Base-by-base conservation (phyloP, 352 stramenopile genomes). In the Phytophthora foliorum region DNA sequence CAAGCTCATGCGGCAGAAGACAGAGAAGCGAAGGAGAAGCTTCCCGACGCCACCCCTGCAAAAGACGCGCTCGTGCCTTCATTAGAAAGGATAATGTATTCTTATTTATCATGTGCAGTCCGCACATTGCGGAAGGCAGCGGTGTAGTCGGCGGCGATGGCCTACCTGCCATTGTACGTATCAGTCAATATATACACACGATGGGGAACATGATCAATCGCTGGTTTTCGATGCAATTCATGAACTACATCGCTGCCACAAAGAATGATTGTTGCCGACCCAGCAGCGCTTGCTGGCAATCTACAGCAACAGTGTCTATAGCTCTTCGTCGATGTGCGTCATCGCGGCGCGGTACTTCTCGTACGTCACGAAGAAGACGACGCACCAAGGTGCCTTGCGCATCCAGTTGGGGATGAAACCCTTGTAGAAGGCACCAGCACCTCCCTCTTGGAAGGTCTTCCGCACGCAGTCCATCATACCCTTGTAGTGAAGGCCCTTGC, bases 371-470 rank as follows among this genome's bases (percentile, higher is more conserved):
- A 97, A 97, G 74, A 95, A 95, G 57, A 95, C 81, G 48, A 94
- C 68, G 60, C 86, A 95, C 88, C 88, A 95, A 44, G 88, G 87
- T 10, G 86, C 88, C 68, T 97, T 94, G 14, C 89, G 84, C 84
- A 94, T 92, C 85, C 84, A 95, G 77, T 95, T 94, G 8, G 89
- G 88, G 22, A 92, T 81, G 56, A 97, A 96, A 14, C 89, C 89
- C 56, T 90, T 95, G 80, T 96, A 96, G 46, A 96, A 92, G 7
- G 88, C 86, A 36, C 71, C 50, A 10, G 70, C 29, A 14, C 89
- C 88, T n/a, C 86, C 86, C 29, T 91, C 83, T 13, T 78, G 73
- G 68, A 91, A 89, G 1, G 86, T 94, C 45, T 92, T 78, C 49
- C 72, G 77, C 36, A 86, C 69, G 44, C 88, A 96, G 57, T 94